Evolutionary conservation across 2,329 filamentous ascomycete species (phyloP), one percentile per base, ranked within the genome.

Genomic region (Waltergamsia citrina): DNA sequence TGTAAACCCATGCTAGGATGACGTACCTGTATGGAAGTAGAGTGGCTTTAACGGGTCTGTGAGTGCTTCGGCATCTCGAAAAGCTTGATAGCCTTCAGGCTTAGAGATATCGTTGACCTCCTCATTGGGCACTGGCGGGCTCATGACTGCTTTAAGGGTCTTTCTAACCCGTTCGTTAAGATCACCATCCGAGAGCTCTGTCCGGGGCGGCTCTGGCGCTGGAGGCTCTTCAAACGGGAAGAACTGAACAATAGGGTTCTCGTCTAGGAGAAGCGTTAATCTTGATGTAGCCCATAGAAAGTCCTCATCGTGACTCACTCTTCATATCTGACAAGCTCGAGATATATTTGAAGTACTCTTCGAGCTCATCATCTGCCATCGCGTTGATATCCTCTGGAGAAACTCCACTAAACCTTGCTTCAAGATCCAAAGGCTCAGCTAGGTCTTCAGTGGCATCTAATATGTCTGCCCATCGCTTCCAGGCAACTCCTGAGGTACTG

Each of bases 391-490:
- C 71, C 4, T 62, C 58, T 36, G 83, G 78, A 6, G 64, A 70
- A 16, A 81, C 52, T n/a, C 62, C 51, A 8, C 74, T 56, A 48
- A 75, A 66, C 24, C 19, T 21, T 14, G 21, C 9, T 10, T 32
- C 16, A 17, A 21, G 10, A 4, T 36, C 11, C 22, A 46, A 44
- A 18, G 37, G 30, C 7, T n/a, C 34, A 17, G 43, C 17, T 9
- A 42, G 37, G 20, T 53, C 12, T 10, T 28, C 24, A 19, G 32
- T 24, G 19, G 15, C 19, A 14, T 32, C 49, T 47, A 74, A 72
- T 15, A 63, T 57, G 4, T 61, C 52, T 29, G 62, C 59, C 90
- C 90, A 96, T 20, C 56, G 57, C 1, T 56, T 41, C 90, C 90
- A 96, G 49, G 90, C 63, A 36, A 95, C 45, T 19, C 22, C 33